A percentile compares a stretch with the other conserved stretches of the same genome.
Evolutionary conservation across 1,139 yeast species (phyloP).

Genomic region (Geotrichum histeridarum): DNA sequence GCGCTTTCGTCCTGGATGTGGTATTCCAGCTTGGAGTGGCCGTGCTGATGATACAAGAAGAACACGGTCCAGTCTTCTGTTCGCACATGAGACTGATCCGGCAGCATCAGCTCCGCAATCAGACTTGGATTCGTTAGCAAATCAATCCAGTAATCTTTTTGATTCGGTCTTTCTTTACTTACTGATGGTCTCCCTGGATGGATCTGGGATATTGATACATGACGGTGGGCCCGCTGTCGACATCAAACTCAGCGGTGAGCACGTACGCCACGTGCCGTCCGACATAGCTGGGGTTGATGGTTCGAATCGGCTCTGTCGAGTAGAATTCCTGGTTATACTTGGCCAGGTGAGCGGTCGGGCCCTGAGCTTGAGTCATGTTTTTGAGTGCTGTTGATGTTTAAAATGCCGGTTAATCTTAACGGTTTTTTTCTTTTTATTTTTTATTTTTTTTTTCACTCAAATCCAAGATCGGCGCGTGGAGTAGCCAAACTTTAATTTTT

Average conservation of each 20-base stretch:
- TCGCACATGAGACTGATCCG: slow-evolving; percentile 60
- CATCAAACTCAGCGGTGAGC: slow-evolving; percentile 52
- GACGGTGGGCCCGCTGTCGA: slow-evolving; percentile 57
- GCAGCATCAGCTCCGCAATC: slow-evolving; percentile 56
- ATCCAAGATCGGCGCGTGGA: too few relatives aligned
- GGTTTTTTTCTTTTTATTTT: too few relatives aligned
- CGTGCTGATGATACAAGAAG: slow-evolving; percentile 41
- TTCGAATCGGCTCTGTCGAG: not conserved
- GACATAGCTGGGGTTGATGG: not conserved
- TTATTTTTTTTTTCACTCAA: too few relatives aligned
- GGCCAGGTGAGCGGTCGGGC: too few relatives aligned
- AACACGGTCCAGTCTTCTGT: slow-evolving; percentile 59
- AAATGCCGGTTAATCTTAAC: too few relatives aligned
- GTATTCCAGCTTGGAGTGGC: slow-evolving; percentile 30
- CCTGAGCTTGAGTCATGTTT: too few relatives aligned
- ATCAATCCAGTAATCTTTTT: not conserved
- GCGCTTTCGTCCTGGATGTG: slow-evolving; percentile 27
- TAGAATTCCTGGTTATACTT: not conserved
- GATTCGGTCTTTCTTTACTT: not conserved
- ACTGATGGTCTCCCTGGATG: slow-evolving; percentile 15
- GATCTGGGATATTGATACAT: slow-evolving; percentile 48
- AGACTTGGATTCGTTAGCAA: slow-evolving; percentile 7
- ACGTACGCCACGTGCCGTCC: slow-evolving; percentile 35
- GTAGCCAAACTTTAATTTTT: too few relatives aligned
- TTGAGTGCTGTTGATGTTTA: too few relatives aligned